phyloP scores from a whole-genome alignment of 2,329 filamentous ascomycete genomes.

The Fonsecaea pugnacius region DNA sequence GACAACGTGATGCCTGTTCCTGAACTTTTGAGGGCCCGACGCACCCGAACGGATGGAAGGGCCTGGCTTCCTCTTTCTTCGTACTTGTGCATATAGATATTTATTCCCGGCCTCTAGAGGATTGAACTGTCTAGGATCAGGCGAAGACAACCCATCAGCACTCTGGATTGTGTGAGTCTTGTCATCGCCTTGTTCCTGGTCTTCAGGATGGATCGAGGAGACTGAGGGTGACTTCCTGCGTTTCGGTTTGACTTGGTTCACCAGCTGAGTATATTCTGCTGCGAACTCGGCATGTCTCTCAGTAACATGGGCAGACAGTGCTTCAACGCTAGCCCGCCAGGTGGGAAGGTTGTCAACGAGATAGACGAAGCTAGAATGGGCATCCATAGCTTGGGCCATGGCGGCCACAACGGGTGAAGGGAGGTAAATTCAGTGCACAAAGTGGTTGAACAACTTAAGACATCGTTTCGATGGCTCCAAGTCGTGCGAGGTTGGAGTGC shows the following conservation, averaged over 20 bases:
- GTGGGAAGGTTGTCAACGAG: conserved; percentile 50
- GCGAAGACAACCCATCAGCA: conserved; percentile 16
- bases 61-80: conserved; percentile 43
- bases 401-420: conserved; percentile 5
- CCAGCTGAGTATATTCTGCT: conserved; percentile 48
- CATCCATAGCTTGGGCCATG: conserved; percentile 44
- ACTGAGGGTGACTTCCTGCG: conserved; percentile 46
- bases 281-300: conserved; percentile 50
- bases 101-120: conserved; percentile 36
- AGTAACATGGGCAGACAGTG: conserved; percentile 48
- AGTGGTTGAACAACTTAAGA: conserved; percentile 21
- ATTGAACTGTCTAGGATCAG: conserved; percentile 27
- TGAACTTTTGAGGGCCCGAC: conserved; percentile 58
- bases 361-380: conserved; percentile 51
- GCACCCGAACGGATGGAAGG: conserved; percentile 43
- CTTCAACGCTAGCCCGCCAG: conserved; percentile 51
- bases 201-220: conserved; percentile 47
- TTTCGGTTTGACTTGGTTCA: conserved; percentile 44
- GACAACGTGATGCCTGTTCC: conserved; percentile 75
- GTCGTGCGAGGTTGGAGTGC: conserved; percentile 26
- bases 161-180: conserved; percentile 2
- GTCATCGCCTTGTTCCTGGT: conserved; percentile 18
- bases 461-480: conserved; percentile 23
- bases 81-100: conserved; percentile 41
- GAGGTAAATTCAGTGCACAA: conserved; percentile 12